These are phyloP conservation scores for Rhinocladiella similis DNA, from an alignment of 2,329 filamentous ascomycete species.

Conservation along the genomic window DNA sequence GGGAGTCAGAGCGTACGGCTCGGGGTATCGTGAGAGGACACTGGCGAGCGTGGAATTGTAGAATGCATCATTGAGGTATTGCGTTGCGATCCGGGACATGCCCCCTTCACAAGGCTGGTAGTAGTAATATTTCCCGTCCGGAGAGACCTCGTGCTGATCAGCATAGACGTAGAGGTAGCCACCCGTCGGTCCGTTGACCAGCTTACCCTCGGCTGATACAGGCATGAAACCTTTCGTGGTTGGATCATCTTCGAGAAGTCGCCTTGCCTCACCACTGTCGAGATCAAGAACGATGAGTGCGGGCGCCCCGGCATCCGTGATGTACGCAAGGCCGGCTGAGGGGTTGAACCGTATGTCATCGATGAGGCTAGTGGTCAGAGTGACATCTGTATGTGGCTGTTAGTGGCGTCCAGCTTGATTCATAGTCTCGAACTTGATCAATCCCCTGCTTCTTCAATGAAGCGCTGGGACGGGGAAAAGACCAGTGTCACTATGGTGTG, in stretches of 20 bases:
- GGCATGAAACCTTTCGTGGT: constrained; percentile 33
- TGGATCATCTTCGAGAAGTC: constrained; percentile 32
- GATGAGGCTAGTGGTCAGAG: constrained; percentile 32
- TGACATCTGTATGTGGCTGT: neutral
- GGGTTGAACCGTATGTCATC: constrained; percentile 40
- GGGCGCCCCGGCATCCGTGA: constrained; percentile 23
- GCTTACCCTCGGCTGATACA: constrained; percentile 34
- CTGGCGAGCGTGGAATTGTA: constrained; percentile 35
- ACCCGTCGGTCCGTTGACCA: constrained; percentile 27
- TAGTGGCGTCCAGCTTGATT: no score
- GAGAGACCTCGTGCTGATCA: constrained; percentile 43
- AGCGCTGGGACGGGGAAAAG: no score
- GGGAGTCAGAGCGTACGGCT: constrained; percentile 37
- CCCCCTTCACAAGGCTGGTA: constrained; percentile 40
- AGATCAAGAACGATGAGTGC: constrained; percentile 34
- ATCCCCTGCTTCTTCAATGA: no score
- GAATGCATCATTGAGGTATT: constrained; percentile 35
- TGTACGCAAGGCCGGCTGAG: constrained; percentile 29
- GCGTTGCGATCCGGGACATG: constrained; percentile 37
- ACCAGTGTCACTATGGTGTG: no score
- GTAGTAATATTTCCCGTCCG: constrained; percentile 39
- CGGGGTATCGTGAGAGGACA: constrained; percentile 29
- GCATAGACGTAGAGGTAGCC: constrained; percentile 32
- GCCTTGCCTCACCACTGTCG: constrained; percentile 28
- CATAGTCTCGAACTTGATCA: no score